A percentile compares a stretch with the other conserved stretches of the same genome.
phyloP scores from a whole-genome alignment of 345 rosid genomes.

The Arabis hirsuta region DNA sequence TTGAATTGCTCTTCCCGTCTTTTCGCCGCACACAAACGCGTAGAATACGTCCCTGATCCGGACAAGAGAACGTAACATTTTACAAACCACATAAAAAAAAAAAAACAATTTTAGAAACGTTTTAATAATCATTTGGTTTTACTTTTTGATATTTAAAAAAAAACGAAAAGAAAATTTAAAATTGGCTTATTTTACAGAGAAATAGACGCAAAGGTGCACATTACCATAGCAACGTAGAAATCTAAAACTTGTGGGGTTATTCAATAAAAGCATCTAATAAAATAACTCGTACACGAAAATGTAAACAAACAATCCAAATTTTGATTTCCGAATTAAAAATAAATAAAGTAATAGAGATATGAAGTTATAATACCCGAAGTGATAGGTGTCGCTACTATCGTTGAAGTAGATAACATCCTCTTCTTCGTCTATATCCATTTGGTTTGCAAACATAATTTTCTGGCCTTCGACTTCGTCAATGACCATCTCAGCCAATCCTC shows the following conservation, averaged over 20 bases:
- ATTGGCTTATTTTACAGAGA: no score
- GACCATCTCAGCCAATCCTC: slow-evolving; percentile 61
- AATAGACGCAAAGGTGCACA: no score
- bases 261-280: no score
- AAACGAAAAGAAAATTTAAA: no score
- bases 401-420: slow-evolving; percentile 70
- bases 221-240: no score
- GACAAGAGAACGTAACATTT: not conserved
- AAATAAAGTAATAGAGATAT: slow-evolving; percentile 2
- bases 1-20: slow-evolving; percentile 64
- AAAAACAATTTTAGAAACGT: not conserved
- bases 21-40: slow-evolving; percentile 53
- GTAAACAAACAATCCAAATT: not conserved
- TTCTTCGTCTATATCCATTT: slow-evolving; percentile 67
- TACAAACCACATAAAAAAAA: not conserved
- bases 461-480: slow-evolving; percentile 58
- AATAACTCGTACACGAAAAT: no score
- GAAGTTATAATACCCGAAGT: slow-evolving; percentile 55
- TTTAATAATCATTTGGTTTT: no score
- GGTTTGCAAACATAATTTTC: slow-evolving; percentile 64
- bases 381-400: slow-evolving; percentile 60
- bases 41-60: slow-evolving; percentile 45
- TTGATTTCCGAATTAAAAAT: not conserved
- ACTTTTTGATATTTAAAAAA: no score
- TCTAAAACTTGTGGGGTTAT: no score